These are phyloP conservation scores for Maudiozyma pseudohumilis DNA, from an alignment of 805 yeast species.

Conservation along the genomic window DNA sequence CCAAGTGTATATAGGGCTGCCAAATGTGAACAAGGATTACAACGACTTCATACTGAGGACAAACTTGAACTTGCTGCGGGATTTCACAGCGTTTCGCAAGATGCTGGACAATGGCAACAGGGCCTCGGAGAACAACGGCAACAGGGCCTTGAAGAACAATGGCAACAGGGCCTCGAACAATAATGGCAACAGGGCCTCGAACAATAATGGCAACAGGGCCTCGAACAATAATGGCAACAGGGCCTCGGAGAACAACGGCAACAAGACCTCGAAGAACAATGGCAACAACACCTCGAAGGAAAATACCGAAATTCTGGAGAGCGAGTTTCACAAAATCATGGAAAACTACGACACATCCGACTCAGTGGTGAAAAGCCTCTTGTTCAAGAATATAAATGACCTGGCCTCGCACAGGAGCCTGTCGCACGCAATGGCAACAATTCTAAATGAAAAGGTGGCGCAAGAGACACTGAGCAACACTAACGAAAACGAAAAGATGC, in stretches of 20 bases:
- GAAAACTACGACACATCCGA: conserved; percentile 12
- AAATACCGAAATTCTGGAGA: conserved; percentile 13
- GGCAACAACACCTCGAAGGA: no score
- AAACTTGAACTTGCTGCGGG: conserved; percentile 15
- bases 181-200: background rate
- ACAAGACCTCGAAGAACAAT: background rate
- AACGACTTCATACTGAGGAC: conserved; percentile 15
- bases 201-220: background rate
- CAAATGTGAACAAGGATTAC: conserved; percentile 12
- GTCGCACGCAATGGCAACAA: conserved; percentile 8
- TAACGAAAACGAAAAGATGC: background rate
- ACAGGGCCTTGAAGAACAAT: background rate
- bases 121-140: background rate
- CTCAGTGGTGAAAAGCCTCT: conserved; percentile 13
- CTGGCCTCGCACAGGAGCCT: conserved; percentile 14
- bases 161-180: background rate
- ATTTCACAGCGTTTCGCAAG: background rate
- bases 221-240: background rate
- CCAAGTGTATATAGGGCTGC: conserved; percentile 17
- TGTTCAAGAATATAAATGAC: conserved; percentile 12
- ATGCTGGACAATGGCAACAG: background rate
- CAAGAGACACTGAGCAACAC: background rate
- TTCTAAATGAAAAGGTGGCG: conserved; percentile 1
- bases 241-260: background rate
- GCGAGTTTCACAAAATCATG: conserved; percentile 10